Conservation (phyloP, 257 asterid genomes). For the Vinca minor region DNA sequence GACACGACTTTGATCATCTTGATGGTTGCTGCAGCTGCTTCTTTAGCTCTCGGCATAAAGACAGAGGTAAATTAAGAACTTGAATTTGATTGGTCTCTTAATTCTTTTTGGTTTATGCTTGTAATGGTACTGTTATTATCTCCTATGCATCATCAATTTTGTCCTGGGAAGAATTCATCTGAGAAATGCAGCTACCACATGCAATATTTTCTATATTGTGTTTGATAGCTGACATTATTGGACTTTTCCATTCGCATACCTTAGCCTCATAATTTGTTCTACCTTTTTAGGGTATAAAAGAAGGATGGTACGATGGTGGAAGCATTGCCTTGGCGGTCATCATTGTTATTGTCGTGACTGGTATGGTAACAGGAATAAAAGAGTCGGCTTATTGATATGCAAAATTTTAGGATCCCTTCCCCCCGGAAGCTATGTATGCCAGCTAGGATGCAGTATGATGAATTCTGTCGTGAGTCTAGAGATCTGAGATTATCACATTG, state of each 20-base stretch:
- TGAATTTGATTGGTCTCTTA: background rate
- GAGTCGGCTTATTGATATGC: background rate
- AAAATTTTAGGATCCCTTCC: background rate
- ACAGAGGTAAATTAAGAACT: slow-evolving; percentile 56
- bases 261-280: slow-evolving; percentile 2
- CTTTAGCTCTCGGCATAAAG: slow-evolving; percentile 84
- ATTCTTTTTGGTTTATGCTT: background rate
- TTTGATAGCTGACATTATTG: background rate
- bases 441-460: background rate
- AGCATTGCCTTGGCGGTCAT: slow-evolving; percentile 88
- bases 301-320: slow-evolving; percentile 99
- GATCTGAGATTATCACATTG: background rate
- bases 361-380: slow-evolving; percentile 26
- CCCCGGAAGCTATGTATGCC: background rate
- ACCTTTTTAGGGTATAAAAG: slow-evolving; percentile 66
- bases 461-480: background rate
- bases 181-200: background rate
- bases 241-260: slow-evolving; percentile 1
- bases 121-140: background rate
- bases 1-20: slow-evolving; percentile 86
- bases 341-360: slow-evolving; percentile 75
- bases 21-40: slow-evolving; percentile 99
- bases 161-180: background rate
- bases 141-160: background rate
- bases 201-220: background rate